Percentiles rank a stretch among this genome's conserved stretches.
phyloP scores from a whole-genome alignment of 1,284 basidiomycete genomes.

The Coriolopsis trogii region DNA sequence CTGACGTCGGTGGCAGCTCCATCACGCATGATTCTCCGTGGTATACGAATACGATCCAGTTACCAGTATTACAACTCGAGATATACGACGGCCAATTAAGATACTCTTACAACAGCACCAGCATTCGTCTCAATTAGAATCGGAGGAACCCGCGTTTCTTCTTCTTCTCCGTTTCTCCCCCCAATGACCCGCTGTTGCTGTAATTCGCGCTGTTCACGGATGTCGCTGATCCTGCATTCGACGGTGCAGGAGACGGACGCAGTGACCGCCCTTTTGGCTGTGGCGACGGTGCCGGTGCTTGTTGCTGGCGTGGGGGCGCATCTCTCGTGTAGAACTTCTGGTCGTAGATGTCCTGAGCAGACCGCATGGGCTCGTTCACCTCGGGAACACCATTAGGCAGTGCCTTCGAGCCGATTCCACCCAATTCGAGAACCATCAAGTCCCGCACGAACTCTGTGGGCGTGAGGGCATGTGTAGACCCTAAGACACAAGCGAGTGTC shows the following conservation, averaged over 20 bases:
- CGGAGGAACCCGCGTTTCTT: slow-evolving; percentile 83
- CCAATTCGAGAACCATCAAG: slow-evolving; percentile 82
- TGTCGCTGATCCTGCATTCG: slow-evolving; percentile 50
- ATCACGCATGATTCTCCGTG: slow-evolving; percentile 8
- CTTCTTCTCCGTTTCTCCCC: slow-evolving; percentile 53
- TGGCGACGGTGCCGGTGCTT: slow-evolving; percentile 39
- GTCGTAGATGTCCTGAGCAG: slow-evolving; percentile 76
- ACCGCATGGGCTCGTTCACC: slow-evolving; percentile 46
- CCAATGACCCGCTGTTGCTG: slow-evolving; percentile 23
- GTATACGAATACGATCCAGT: too few species aligned
- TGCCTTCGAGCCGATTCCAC: slow-evolving; percentile 71
- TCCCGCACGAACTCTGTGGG: slow-evolving; percentile 88
- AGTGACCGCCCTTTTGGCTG: slow-evolving; percentile 28
- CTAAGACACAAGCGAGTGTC: slow-evolving; percentile 42
- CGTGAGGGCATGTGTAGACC: slow-evolving; percentile 88
- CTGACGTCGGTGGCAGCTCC: slow-evolving; percentile 21
- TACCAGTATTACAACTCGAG: slow-evolving; percentile 10
- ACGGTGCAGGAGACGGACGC: slow-evolving; percentile 40
- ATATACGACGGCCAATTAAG: slow-evolving; percentile 25
- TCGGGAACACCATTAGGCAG: slow-evolving; percentile 77
- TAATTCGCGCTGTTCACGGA: slow-evolving; percentile 46
- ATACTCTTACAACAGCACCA: slow-evolving; percentile 21
- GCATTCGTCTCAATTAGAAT: slow-evolving; percentile 41
- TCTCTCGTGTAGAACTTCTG: slow-evolving; percentile 75
- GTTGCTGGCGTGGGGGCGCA: slow-evolving; percentile 51